A percentile compares a stretch with the other conserved stretches of the same genome.
These are phyloP conservation scores for Sarcodon aspratus DNA, from an alignment of 768 basidiomycete genomes.

Conservation along the genomic window DNA sequence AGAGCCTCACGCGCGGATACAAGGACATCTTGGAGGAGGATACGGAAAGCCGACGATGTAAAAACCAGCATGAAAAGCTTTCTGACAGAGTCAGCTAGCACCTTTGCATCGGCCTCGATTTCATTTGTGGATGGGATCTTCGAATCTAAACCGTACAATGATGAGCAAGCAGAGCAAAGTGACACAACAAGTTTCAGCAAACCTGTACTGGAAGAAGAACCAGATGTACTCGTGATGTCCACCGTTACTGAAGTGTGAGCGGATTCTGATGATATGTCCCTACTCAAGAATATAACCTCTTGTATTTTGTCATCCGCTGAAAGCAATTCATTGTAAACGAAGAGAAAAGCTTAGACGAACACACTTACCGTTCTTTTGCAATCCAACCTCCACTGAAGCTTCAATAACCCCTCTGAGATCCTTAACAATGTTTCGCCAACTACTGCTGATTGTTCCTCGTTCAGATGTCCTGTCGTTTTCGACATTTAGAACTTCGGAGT, in stretches of 20 bases:
- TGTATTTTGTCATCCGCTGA: conserved; percentile 14
- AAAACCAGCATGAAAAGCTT: conserved; percentile 7
- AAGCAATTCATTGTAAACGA: not conserved
- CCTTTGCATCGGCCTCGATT: conserved; percentile 5
- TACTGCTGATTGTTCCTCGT: conserved; percentile 1
- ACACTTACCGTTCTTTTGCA: conserved; percentile 17
- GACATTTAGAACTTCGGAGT: conserved; percentile 7
- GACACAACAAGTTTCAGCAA: not conserved
- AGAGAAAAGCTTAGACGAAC: not conserved
- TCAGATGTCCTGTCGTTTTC: not conserved
- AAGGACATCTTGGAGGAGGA: conserved; percentile 12
- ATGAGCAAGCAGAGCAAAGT: not conserved
- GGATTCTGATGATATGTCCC: conserved; percentile 4
- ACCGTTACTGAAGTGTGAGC: conserved; percentile 10
- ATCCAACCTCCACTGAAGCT: conserved; percentile 9
- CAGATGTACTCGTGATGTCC: not conserved
- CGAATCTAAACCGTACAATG: conserved; percentile 2
- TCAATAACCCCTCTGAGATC: conserved; percentile 6
- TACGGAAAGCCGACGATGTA: conserved; percentile 13
- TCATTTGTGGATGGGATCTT: conserved; percentile 8
- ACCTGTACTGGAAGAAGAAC: not conserved
- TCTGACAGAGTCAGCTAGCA: conserved; percentile 6
- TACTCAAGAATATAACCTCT: conserved; percentile 10
- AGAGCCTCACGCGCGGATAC: conserved; percentile 10
- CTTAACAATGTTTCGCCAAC: conserved; percentile 1